Evolutionary conservation across 805 yeast genomes (phyloP), one percentile per base, ranked within the genome.

Genomic region (Kodamaea sagamina): DNA sequence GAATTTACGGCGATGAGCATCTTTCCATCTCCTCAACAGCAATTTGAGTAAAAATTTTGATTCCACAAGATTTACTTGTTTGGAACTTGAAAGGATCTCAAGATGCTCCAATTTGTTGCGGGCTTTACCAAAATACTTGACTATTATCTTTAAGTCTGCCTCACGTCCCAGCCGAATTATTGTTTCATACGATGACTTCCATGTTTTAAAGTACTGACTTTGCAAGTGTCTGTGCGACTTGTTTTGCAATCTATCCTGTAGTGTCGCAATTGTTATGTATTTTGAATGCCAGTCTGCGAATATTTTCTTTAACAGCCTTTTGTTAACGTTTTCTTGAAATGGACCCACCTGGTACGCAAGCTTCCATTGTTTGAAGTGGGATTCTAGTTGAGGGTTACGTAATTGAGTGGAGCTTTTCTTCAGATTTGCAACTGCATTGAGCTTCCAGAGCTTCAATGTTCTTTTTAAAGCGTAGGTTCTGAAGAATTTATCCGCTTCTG

Each of bases 21-120:
- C 28, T 35, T 55, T 55, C 74, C 74, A 68, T 15, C 18, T 35
- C 7, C 32, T 22, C 3, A 58, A 32, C 3, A 36, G 29, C 3
- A 41, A 29, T n/a, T 28, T 34, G 7, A 49, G 17, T 3, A 38
- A 21, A 11, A 46, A 25, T 18, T 40, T 34, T 13, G 25, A 19
- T 34, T 34, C 37, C 27, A 29, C 44, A 15, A 6, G 36, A 4
- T 32, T 27, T 19, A 38, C 31, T 10, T 21, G 35, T n/a, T 36
- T 18, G 3, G 39, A 36, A 5, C 19, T 24, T 22, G 28, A 7
- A 26, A 36, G 26, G 15, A 22, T 36, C 15, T 29, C 34, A 13
- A 29, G 34, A 3, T 8, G 15, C 19, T 6, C 15, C 17, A 17
- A n/a, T 17, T 29, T 29, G 9, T 29, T 15, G 12, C 19, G 12